A percentile compares a stretch with the other conserved stretches of the same genome.
phyloP scores from a whole-genome alignment of 345 rosid genomes.

The Mallotus nudiflorus region DNA sequence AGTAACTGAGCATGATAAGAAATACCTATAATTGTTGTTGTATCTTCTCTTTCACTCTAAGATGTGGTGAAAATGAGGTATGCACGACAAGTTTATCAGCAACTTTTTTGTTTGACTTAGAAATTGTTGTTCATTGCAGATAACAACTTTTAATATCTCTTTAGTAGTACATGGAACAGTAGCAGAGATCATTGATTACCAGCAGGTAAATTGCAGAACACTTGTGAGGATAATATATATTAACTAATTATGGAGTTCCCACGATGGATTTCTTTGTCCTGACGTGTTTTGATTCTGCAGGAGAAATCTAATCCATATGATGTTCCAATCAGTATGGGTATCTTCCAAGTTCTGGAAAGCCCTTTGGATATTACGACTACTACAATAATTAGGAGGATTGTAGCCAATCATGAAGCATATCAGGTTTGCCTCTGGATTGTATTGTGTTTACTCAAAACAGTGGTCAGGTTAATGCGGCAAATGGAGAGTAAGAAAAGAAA shows the following conservation, averaged over 20 bases:
- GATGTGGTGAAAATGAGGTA: not conserved
- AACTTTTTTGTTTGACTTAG: not conserved
- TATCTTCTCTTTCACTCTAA: not conserved
- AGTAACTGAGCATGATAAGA: too few relatives aligned
- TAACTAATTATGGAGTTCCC: not conserved
- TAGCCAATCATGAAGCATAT: conserved; percentile 73
- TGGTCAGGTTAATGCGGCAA: not conserved
- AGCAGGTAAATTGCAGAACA: conserved; percentile 37
- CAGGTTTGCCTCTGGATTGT: conserved; percentile 36
- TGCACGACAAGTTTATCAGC: not conserved
- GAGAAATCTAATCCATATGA: conserved; percentile 62
- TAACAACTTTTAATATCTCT: conserved; percentile 66
- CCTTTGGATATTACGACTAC: conserved; percentile 71
- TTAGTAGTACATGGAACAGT: conserved; percentile 70
- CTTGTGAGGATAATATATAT: not conserved
- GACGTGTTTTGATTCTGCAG: conserved; percentile 29
- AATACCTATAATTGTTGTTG: too few relatives aligned
- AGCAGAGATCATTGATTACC: conserved; percentile 57
- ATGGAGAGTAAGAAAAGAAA: not conserved
- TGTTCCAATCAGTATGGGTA: conserved; percentile 65
- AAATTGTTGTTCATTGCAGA: conserved; percentile 41
- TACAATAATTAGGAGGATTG: conserved; percentile 67
- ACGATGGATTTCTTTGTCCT: not conserved
- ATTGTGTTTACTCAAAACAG: not conserved
- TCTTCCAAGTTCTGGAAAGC: conserved; percentile 65